Base-by-base conservation (phyloP, 495 filamentous ascomycete species). In the Neurospora sp. region DNA sequence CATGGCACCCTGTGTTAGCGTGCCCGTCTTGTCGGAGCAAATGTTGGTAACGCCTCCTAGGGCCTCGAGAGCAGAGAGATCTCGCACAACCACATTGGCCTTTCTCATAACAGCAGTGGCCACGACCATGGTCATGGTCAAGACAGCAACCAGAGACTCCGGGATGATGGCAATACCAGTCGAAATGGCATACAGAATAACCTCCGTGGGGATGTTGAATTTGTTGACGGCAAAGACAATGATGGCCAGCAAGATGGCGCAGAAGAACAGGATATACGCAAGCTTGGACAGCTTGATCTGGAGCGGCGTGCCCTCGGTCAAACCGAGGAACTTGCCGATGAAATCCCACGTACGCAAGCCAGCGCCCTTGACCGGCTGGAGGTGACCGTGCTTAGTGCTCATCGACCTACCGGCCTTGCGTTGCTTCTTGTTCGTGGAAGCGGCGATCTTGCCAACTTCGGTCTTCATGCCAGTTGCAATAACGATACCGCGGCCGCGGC, bases 21-120 rank as follows among this genome's bases (percentile, higher is more conserved):
- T 96, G 4, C 93, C 93, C 3, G 93, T 96, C 78, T 96, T 96
- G 80, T 96, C 93, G 9, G 92, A 94, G 80, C 93, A 96, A 75
- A 96, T 95, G 76, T 94, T 94, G 71, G 92, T 94, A 42, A 95
- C 91, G 44, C 92, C 92, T 14, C 92, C 93, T 16, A 96, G 88
- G 2, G 93, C 93, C 79, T 96, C 93, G 22, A 96, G 86, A 9
- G 92, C 92, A 70, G 90, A 90, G 31, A 94, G 83, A 74, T 93
- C 83, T 75, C 93, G 90, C 35, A 94, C 89, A 65, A 95, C 89
- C 9, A 95, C 93, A 72, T 93, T 91, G 5, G 89, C 85, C 77
- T 89, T 90, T 1, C 89, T 85, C 92, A 96, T 95, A 20, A 87
- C 86, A 3, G 89, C 91, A 72, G 91, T 93, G 3, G 92, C 92